Evolutionary conservation across 2,329 filamentous ascomycete genomes (phyloP), one percentile per base, ranked within the genome.

Genomic region (Ambrosiella cleistominuta): DNA sequence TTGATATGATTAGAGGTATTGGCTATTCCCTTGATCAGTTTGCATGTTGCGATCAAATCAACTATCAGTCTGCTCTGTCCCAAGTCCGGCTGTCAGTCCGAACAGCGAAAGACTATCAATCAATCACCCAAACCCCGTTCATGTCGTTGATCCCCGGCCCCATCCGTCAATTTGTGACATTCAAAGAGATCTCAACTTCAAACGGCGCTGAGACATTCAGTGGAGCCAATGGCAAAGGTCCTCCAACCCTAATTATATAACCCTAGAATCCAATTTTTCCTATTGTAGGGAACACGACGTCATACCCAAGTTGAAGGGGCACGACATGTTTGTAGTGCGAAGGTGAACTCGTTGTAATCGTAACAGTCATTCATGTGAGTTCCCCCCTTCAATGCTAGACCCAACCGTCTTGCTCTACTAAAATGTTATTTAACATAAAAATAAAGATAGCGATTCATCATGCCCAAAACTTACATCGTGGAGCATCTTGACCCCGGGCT

Each of bases 401-500:
- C 27, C 27, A 27, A 27, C 27, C 4, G 27, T 27, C 27, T 27
- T 27, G 27, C 27, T 27, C 27, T 27, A 27, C 27, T 27, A 27
- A 27, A 27, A 27, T 27, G 27, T 27, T 5, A 27, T 27, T 27
- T 27, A 27, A 5, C 27, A 27, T 27, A 27, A 27, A 27, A 27
- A 27, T 27, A 8, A 47, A 7, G 4, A 13, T n/a, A 60, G 27
- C 9, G 45, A 7, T 40, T 15, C 17, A 27, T 47, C 27, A 57
- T 56, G 36, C 53, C 60, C 54, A 60, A 76, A 71, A 90, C 82
- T 49, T 96, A 93, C 72, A 86, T 97, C 66, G 90, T 97, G 65
- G 91, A 97, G 75, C 91, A 98, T 71, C 82, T 98, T 63, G 93
- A 98, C 72, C 84, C 87, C 45, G 93, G 98, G 71, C 78, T 98